Evolutionary conservation across 169 alveolate genomes (phyloP).

Genomic region (Plasmodium vinckei): DNA sequence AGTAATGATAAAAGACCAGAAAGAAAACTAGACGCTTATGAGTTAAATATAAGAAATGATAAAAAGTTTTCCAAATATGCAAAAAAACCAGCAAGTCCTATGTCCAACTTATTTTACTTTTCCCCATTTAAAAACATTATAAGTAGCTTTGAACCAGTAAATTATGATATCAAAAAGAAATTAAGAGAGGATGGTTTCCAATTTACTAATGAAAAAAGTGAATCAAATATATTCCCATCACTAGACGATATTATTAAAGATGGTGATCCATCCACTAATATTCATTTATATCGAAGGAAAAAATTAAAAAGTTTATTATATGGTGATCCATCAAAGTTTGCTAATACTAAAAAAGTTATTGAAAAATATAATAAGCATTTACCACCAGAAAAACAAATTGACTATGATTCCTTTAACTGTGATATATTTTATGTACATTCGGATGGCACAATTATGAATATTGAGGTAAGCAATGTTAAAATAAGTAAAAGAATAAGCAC

Average conservation of each 20-base stretch:
- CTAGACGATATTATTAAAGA: constrained; percentile 84
- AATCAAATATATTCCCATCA: constrained; percentile 76
- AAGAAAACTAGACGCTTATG: constrained; percentile 80
- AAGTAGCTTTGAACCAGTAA: constrained; percentile 70
- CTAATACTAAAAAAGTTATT: constrained; percentile 72
- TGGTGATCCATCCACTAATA: constrained; percentile 85
- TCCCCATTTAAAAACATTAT: constrained; percentile 84
- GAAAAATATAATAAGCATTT: constrained; percentile 80
- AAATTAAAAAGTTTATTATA: constrained; percentile 82
- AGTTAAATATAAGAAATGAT: constrained; percentile 82
- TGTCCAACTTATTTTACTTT: constrained; percentile 78
- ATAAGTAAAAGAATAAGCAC: neutral
- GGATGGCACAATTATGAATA: constrained; percentile 85
- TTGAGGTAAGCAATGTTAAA: constrained; percentile 76
- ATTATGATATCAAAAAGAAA: constrained; percentile 33
- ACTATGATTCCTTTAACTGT: constrained; percentile 77
- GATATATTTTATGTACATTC: constrained; percentile 85
- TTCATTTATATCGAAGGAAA: constrained; percentile 81
- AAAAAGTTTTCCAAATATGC: constrained; percentile 80
- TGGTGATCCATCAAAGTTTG: constrained; percentile 82
- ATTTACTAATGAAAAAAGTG: constrained; percentile 58
- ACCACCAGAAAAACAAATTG: constrained; percentile 80
- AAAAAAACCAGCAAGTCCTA: constrained; percentile 84
- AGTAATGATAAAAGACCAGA: constrained; percentile 66
- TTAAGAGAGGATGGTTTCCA: constrained; percentile 74